Base-by-base conservation (phyloP, 2,329 filamentous ascomycete genomes). In the Celoporthe dispersa region DNA sequence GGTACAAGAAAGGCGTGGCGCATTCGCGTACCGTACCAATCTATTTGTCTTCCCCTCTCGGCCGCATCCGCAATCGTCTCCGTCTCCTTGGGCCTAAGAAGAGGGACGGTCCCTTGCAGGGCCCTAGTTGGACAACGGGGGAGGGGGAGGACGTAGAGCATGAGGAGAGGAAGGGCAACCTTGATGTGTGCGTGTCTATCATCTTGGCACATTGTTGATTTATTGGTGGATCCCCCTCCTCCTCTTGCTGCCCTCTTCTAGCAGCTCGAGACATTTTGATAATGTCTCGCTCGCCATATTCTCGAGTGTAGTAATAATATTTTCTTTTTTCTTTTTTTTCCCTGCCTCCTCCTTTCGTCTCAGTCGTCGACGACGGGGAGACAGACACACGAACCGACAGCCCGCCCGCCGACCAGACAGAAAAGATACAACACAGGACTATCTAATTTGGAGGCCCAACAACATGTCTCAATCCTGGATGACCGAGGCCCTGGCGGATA, bases 141-240 rank as follows among this genome's bases (percentile, higher is more conserved):
- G 37, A 48, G 44, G 16, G n/a, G 25, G 2, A 25, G 51, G 25
- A 28, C 9, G n/a, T n/a, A n/a, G 25, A 55, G 51, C 51, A 28
- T 28, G 44, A 48, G 44, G 44, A 48, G 44, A 57, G 25, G 5
- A 28, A 31, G 16, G 19, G 25, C 12, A 57, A 39, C 1, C 12
- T 16, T 57, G 25, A 11, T 28, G 51, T 28, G 53, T 57, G 7
- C n/a, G 44, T 48, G 44, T n/a, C 2, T 48, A 8, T 48, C 44
- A 57, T 28, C n/a, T 55, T 28, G 51, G 28, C 53, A 57, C 14
- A 33, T 25, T 19, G 5, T 57, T 57, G 53, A 57, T 31, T 31
- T 57, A 57, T 31, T 57, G 53, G 53, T 31, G 53, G 25, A 31
- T 57, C 53, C 28, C 53, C 51, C 51, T 55, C 51, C 51, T 53